Conservation (phyloP, 1,284 basidiomycete genomes). For the Moniliophthora roreri region DNA sequence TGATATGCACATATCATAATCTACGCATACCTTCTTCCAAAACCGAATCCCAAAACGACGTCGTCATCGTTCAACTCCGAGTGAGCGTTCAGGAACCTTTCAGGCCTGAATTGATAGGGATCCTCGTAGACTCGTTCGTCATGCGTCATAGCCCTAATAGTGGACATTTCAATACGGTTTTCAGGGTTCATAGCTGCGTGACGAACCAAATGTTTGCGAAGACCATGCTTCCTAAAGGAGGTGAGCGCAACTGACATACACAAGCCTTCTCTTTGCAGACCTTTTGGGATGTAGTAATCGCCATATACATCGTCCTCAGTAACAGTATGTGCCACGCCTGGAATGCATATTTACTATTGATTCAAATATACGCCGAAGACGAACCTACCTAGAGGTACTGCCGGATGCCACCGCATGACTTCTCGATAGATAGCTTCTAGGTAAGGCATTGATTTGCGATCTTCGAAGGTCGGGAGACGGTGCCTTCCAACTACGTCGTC, state of each 20-base stretch:
- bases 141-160: constrained; percentile 32
- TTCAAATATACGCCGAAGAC: constrained; percentile 11
- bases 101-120: constrained; percentile 29
- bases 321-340: constrained; percentile 20
- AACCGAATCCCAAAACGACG: constrained; percentile 28
- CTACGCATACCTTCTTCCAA: constrained; percentile 34
- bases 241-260: neutral
- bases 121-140: constrained; percentile 29
- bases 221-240: constrained; percentile 19
- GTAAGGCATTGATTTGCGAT: constrained; percentile 44
- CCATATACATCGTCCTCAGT: constrained; percentile 32
- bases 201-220: constrained; percentile 32
- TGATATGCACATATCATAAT: constrained; percentile 8
- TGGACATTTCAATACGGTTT: neutral
- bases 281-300: constrained; percentile 32
- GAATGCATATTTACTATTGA: neutral
- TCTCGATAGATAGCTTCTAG: constrained; percentile 45
- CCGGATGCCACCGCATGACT: constrained; percentile 31
- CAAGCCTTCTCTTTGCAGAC: constrained; percentile 5
- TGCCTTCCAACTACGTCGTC: constrained; percentile 38
- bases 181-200: neutral
- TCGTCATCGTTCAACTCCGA: constrained; percentile 22
- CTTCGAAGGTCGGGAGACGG: constrained; percentile 43
- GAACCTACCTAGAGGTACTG: constrained; percentile 28
- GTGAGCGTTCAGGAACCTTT: constrained; percentile 26